Base-by-base conservation (phyloP, 371 early-diverging fungal genomes). In the Zychaea mexicana region DNA sequence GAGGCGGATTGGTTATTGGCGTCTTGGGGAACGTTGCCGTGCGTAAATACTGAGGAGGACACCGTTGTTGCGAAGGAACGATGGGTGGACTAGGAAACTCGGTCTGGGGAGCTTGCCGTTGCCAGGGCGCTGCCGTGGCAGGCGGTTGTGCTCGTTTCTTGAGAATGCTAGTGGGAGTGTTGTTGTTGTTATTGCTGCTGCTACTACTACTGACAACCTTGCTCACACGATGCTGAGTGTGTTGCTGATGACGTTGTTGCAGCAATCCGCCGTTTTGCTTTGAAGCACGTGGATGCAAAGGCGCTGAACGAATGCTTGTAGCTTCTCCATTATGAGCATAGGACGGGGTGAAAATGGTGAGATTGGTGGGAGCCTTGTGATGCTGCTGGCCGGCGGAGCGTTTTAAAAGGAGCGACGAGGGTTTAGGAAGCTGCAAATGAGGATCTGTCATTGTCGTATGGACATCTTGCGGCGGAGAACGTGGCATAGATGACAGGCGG, bases 291-390 rank as follows among this genome's bases (percentile, higher is more conserved):
- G 71, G 59, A 62, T 62, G 81, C 33, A 85, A 61, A 21, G 87
- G 87, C 17, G 87, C 85, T 27, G 85, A 80, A 26, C 81, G 84
- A 57, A 85, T 84, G 28, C 71, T 69, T 4, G 73, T 52, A 2
- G 67, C 47, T 30, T 66, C 70, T n/a, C 75, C 70, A 45, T 73
- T 78, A 49, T 24, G 10, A 52, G 74, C 74, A 33, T 86, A 86
- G 2, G 85, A 80, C 19, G 87, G 85, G 19, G 87, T 84, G 61
- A 75, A 72, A 38, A 87, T 87, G 2, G 85, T 85, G n/a, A 87
- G 54, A n/a, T 83, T 80, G 53, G 73, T 74, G 57, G 78, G 77
- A 64, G 82, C 81, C 58, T 82, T 82, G 59, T 83, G 72, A 12
- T 79, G 71, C 28, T 69, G 70, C 52, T 67, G 72, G 10, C 73